These are phyloP conservation scores for Polytrichum commune DNA, from an alignment of 225 moss, liverwort and hornwort genomes.

Conservation along the genomic window DNA sequence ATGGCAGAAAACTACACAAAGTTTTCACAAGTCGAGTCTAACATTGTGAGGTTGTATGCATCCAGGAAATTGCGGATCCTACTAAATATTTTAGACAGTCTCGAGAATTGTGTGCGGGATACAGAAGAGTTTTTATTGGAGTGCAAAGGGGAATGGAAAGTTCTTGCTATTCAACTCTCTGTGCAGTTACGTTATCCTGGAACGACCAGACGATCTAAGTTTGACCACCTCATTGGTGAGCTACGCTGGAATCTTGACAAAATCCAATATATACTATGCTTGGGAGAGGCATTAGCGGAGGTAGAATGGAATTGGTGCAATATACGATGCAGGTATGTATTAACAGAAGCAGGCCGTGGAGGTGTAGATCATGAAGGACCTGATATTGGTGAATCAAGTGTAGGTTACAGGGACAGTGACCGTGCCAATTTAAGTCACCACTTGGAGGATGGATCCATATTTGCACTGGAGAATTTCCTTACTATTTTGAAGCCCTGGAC, in stretches of 20 bases:
- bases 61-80: background rate
- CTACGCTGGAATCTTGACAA: slow-evolving; percentile 13
- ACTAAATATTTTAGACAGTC: background rate
- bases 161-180: slow-evolving; percentile 10
- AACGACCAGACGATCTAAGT: background rate
- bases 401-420: background rate
- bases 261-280: background rate
- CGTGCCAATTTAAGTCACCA: background rate
- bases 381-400: background rate
- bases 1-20: background rate
- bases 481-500: no score
- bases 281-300: accelerated
- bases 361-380: background rate
- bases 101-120: slow-evolving; percentile 7
- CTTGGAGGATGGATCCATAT: background rate
- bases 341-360: background rate
- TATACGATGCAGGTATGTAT: background rate
- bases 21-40: no score
- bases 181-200: background rate
- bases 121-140: slow-evolving; percentile 4
- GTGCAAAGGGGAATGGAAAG: slow-evolving; percentile 1
- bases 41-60: no score
- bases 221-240: slow-evolving; percentile 21
- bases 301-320: background rate
- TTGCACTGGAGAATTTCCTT: no score